phyloP scores from a whole-genome alignment of 2,329 filamentous ascomycete species.

The Aspergillus tanneri region DNA sequence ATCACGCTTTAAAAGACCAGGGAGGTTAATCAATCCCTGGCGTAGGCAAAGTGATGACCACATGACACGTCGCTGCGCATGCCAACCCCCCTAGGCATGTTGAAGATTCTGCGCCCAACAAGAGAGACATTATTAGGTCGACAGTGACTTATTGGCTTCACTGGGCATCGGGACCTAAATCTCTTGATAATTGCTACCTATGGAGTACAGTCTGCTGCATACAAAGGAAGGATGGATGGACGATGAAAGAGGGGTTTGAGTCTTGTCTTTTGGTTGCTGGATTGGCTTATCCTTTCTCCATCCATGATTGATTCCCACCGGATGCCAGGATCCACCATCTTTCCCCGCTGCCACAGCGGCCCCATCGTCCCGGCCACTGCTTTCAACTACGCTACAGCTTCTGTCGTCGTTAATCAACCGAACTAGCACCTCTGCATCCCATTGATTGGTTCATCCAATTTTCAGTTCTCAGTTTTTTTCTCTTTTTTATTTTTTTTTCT shows the following conservation, averaged over 20 bases:
- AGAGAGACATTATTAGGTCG: not conserved
- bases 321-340: slow-evolving; percentile 10
- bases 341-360: slow-evolving; percentile 24
- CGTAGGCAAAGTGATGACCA: slow-evolving; percentile 1
- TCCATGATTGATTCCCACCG: not conserved
- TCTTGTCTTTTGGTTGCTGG: no score
- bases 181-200: no score
- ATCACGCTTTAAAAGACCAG: not conserved
- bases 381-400: no score
- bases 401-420: slow-evolving; percentile 11
- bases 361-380: no score
- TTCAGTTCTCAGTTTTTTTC: no score
- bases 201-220: no score
- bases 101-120: slow-evolving; percentile 9
- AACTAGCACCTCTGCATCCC: slow-evolving; percentile 14
- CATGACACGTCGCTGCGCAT: slow-evolving; percentile 14
- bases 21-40: not conserved
- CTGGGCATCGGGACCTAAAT: not conserved
- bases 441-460: slow-evolving; percentile 22
- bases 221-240: no score
- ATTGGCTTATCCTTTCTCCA: no score
- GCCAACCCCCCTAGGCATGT: slow-evolving; percentile 3
- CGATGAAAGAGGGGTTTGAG: no score
- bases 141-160: not conserved
- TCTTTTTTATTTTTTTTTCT: no score